Evolutionary conservation across 176 grass and related monocot species (phyloP).

Genomic region (Eleusine coracana): DNA sequence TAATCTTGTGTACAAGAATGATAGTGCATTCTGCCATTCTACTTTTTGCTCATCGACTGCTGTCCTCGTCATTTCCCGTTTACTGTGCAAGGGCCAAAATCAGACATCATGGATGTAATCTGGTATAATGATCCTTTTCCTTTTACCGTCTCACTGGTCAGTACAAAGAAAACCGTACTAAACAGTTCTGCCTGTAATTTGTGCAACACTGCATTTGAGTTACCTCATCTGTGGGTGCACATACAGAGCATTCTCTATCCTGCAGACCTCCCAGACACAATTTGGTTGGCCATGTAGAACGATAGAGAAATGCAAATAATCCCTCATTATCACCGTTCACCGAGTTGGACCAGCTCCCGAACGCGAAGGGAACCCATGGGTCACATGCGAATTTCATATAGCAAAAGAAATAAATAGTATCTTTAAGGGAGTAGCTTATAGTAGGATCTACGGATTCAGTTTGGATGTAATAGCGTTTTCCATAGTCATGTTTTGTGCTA

Average conservation of each 20-base stretch:
- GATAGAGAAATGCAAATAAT: neutral
- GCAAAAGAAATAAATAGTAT: too few species aligned
- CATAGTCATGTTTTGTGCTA: too few species aligned
- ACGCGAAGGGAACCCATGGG: too few species aligned
- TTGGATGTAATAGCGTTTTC: too few species aligned
- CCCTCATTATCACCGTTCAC: too few species aligned
- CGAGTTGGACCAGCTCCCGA: too few species aligned
- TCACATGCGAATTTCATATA: too few species aligned
- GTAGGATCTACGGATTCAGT: too few species aligned
- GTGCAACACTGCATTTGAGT: neutral
- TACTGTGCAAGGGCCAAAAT: neutral
- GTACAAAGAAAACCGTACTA: neutral
- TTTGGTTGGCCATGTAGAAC: neutral
- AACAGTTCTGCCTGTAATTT: neutral
- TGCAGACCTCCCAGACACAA: neutral
- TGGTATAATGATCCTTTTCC: neutral
- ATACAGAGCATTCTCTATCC: neutral
- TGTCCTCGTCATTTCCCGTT: neutral
- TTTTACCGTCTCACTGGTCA: neutral
- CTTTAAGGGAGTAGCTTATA: too few species aligned
- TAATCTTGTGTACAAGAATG: neutral
- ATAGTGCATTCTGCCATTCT: neutral
- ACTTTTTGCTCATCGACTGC: neutral
- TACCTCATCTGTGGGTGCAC: neutral
- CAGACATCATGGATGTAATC: neutral